These are phyloP conservation scores for Mucor mucedo DNA, from an alignment of 371 early-diverging fungal genomes.

Conservation along the genomic window DNA sequence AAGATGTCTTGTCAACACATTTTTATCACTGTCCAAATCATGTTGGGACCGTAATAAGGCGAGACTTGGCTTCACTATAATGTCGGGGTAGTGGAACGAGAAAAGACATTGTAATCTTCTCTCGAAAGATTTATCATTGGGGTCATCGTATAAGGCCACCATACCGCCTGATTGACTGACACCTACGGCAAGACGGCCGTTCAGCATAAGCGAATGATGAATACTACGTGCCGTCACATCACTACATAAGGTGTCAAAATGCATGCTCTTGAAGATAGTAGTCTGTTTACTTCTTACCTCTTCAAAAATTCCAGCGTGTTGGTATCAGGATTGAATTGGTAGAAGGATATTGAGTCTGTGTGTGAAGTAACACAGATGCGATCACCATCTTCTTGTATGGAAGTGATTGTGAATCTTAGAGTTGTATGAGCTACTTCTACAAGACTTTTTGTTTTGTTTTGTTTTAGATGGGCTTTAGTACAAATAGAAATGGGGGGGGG, in stretches of 20 bases:
- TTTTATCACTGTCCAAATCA: conserved; percentile 6
- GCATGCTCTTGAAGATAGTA: neutral
- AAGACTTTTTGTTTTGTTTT: conserved; percentile 21
- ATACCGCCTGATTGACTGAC: conserved; percentile 38
- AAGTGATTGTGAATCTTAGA: conserved; percentile 38
- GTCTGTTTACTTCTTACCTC: conserved; percentile 27
- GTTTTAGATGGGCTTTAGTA: too few species aligned
- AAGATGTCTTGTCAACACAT: conserved; percentile 11
- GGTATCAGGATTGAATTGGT: conserved; percentile 25
- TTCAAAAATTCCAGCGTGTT: conserved; percentile 33
- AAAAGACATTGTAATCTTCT: conserved; percentile 32
- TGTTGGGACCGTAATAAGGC: conserved; percentile 23
- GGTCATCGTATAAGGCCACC: conserved; percentile 35
- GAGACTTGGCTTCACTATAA: conserved; percentile 33
- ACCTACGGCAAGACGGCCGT: conserved; percentile 30
- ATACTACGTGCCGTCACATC: conserved; percentile 36
- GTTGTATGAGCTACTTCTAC: conserved; percentile 34
- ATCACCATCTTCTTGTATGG: conserved; percentile 34
- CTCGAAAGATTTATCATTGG: conserved; percentile 32
- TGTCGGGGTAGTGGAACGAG: conserved; percentile 43
- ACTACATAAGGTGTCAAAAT: conserved; percentile 16
- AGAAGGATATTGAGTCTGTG: conserved; percentile 43
- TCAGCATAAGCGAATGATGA: conserved; percentile 33
- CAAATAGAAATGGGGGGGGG: too few species aligned
- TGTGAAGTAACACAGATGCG: conserved; percentile 46